Evolutionary conservation across 1,284 basidiomycete genomes (phyloP).

Genomic region (Pulveroboletus sp.): DNA sequence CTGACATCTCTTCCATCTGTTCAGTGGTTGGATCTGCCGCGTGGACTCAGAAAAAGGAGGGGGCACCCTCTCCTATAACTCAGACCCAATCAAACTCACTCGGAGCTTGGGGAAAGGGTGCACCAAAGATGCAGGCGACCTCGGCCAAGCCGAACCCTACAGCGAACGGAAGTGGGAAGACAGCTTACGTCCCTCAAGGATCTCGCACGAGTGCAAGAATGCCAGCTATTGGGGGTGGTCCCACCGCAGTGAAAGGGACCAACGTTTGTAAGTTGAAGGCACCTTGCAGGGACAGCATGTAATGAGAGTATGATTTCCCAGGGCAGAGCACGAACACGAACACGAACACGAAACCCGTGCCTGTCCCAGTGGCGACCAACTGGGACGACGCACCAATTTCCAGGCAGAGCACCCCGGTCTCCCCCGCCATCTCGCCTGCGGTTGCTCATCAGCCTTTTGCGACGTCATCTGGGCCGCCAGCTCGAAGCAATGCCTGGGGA

Average conservation of each 20-base stretch:
- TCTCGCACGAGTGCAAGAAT: background rate
- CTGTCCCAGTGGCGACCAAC: constrained; percentile 2
- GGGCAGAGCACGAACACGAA: constrained; percentile 16
- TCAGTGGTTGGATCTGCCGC: constrained; percentile 40
- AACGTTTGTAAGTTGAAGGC: constrained; percentile 27
- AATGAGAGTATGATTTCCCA: background rate
- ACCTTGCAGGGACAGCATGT: background rate
- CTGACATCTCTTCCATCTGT: background rate
- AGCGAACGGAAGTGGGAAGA: constrained; percentile 21
- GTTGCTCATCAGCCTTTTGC: constrained; percentile 3
- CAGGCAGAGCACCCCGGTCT: constrained; percentile 17
- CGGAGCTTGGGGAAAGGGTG: constrained; percentile 20
- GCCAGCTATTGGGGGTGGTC: constrained; percentile 29
- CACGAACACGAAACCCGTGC: background rate
- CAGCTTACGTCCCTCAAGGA: constrained; percentile 5
- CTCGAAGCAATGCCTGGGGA: constrained; percentile 10
- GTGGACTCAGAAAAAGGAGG: constrained; percentile 32
- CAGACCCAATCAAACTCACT: constrained; percentile 5
- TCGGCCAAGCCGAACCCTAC: constrained; percentile 16
- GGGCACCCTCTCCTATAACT: background rate
- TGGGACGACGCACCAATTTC: constrained; percentile 25
- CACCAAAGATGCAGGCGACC: constrained; percentile 10
- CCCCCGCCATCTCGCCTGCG: constrained; percentile 1
- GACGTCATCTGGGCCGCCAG: constrained; percentile 10
- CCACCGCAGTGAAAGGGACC: constrained; percentile 22